Base-by-base conservation (phyloP, 495 filamentous ascomycete genomes). In the Penicillium cinerascens region DNA sequence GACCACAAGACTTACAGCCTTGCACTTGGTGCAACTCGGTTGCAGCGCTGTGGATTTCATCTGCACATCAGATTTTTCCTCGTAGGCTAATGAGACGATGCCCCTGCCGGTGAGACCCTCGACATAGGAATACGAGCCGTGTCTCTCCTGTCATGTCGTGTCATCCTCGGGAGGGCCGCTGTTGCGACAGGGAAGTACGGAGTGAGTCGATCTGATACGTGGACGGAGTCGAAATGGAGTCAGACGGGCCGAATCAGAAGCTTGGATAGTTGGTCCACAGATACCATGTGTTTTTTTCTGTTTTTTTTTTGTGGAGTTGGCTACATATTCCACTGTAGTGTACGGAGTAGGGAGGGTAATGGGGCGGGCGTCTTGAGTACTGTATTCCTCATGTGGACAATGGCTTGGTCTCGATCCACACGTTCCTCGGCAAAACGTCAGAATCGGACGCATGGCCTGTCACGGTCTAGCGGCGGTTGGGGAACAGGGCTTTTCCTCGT, bases 171-270 rank as follows among this genome's bases (percentile, higher is more conserved):
- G 16, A 39, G 16, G 16, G 18, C 37, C 37, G n/a, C 37, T 18
- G 37, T 39, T 16, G n/a, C 18, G 37, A 18, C n/a, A 42, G 25
- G 8, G 15, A 39, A 41, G 29, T 36, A 55, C 35, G 37, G 45
- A 27, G 42, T 52, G 56, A 55, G 20, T 51, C 44, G 42, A 58
- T 49, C 51, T 55, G 51, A 52, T 49, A 54, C 33, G 44, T 41
- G 22, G 45, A 56, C 46, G 29, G 42, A 39, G 44, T 29, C 41
- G 36, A 21, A 61, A 49, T 38, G 47, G 48, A 49, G 25, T 41
- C 43, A 44, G 42, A 58, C 53, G 60, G 60, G 47, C 60, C 56
- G 53, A 63, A 49, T 63, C 56, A 50, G 50, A 51, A 52, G 48
- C 38, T 49, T 38, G 35, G 38, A 42, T 25, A 42, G 13, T 6